Base-by-base conservation (phyloP, 768 basidiomycete species). In the Lyophyllum shimeji region DNA sequence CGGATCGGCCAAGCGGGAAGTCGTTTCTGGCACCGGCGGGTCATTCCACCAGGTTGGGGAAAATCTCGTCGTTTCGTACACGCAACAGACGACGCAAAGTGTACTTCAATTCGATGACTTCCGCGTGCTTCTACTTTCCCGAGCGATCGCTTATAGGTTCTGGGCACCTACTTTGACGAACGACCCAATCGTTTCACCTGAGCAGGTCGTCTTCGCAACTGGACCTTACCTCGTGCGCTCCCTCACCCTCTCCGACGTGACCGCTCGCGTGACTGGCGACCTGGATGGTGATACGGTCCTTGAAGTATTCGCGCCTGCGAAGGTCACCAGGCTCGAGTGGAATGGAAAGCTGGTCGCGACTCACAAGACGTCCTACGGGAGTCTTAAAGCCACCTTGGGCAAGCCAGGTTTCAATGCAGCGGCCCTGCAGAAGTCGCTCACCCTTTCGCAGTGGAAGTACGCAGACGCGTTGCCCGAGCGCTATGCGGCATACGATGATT, bases 211-310 rank as follows among this genome's bases (percentile, higher is more conserved):
- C 3, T 56, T 56, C 40, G 49, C 25, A 9, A 56, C 48, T 12
- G 55, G 55, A 15, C 55, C 55, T n/a, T 56, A 56, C 25, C 55
- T 56, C 17, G 48, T 56, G 1, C 55, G 55, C 6, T 56, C 49
- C 3, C 15, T 53, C 2, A 9, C 52, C 1, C 13, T 43, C 18
- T 52, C 42, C 7, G 15, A 29, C 17, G 20, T 43, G n/a, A 42
- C 18, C 9, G 44, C 33, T 4, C 24, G 39, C 18, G 20, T 53
- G 8, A 45, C 49, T 25, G 55, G 55, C 12, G 55, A 56, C 21
- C 20, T 56, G 18, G 55, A 56, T 45, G 42, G 20, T 20, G 9
- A 21, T 3, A 56, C 55, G 5, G 31, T 21, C 8, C 40, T 56
- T 23, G 55, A 56, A 21, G n/a, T 56, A 4, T 56, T 56, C 23